A percentile compares a stretch with the other conserved stretches of the same genome.
These are phyloP conservation scores for Funneliformis caledonium DNA, from an alignment of 371 early-diverging fungal species.

Conservation along the genomic window DNA sequence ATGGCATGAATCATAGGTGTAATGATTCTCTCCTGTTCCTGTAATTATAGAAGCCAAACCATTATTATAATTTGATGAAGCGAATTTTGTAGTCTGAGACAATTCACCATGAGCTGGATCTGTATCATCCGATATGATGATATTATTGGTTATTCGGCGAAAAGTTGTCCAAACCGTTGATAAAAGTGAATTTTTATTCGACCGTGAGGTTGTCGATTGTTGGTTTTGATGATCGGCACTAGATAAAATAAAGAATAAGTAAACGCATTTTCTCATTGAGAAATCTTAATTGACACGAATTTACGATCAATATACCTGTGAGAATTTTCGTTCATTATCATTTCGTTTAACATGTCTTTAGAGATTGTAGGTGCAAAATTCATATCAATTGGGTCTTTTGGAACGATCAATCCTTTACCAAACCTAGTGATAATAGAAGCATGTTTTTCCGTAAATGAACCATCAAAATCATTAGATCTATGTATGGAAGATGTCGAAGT, in stretches of 20 bases:
- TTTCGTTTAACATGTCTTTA: conserved; percentile 1
- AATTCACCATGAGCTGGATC: neutral
- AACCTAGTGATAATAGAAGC: conserved; percentile 5
- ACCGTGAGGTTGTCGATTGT: neutral
- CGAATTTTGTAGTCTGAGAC: neutral
- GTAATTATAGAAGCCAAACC: conserved; percentile 30
- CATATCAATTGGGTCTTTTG: conserved; percentile 9
- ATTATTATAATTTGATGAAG: neutral
- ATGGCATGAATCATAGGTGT: conserved; percentile 29
- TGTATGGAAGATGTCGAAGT: neutral
- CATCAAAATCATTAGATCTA: neutral
- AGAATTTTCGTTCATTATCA: neutral
- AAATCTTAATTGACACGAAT: neutral
- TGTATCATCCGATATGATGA: conserved; percentile 3
- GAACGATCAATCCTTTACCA: neutral
- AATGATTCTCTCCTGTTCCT: conserved; percentile 27
- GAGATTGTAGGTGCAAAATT: conserved; percentile 25
- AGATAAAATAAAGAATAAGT: neutral
- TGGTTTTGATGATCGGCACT: neutral
- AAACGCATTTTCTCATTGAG: neutral
- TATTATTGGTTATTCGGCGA: conserved; percentile 17
- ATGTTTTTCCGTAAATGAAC: neutral
- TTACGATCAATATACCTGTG: neutral
- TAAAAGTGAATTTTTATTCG: conserved; percentile 12
- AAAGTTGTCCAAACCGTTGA: conserved; percentile 34